Base-by-base conservation (phyloP, 768 basidiomycete species). In the Auricularia sp. region DNA sequence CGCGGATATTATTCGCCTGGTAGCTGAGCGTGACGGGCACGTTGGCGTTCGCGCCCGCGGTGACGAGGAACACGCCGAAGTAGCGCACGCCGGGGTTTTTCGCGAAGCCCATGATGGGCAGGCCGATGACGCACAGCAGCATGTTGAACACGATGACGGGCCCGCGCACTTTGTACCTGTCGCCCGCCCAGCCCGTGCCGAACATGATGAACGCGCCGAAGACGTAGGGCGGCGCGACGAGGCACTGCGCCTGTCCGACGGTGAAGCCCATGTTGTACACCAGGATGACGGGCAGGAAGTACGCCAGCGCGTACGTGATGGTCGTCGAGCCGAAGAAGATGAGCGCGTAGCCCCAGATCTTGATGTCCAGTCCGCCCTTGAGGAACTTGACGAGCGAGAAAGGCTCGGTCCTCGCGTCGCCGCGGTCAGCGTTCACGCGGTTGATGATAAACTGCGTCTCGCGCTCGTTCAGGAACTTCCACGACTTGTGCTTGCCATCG, bases 261-360 rank as follows among this genome's bases (percentile, higher is more conserved):
- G 63, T 62, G 65, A 64, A 71, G 5, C 69, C 68, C 62, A 66
- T 66, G 43, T 61, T 59, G 44, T 66, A 68, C 12, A 44, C 66
- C 33, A 71, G 67, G 64, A 71, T 71, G 64, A 70, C 64, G n/a
- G 70, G 68, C 29, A 71, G 66, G 68, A 70, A 70, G 66, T 68
- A 70, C 54, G 69, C 64, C 61, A 68, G 66, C 66, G 63, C 47
- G 34, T 34, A 33, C 39, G 62, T 43, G 34, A 59, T 54, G 16
- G 66, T 70, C 14, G 70, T 72, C 11, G 68, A 62, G 21, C 62
- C 62, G 65, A 71, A 68, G 65, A 71, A 71, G 63, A 69, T 60
- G 21, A 71, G 64, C 3, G 62, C 68, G 47, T 66, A 72, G n/a
- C 53, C 63, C 71, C 71, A 74, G 23, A 73, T 64, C 66, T 70